These are phyloP conservation scores for Ophiostoma ulmi DNA, from an alignment of 2,329 filamentous ascomycete genomes.

Conservation along the genomic window DNA sequence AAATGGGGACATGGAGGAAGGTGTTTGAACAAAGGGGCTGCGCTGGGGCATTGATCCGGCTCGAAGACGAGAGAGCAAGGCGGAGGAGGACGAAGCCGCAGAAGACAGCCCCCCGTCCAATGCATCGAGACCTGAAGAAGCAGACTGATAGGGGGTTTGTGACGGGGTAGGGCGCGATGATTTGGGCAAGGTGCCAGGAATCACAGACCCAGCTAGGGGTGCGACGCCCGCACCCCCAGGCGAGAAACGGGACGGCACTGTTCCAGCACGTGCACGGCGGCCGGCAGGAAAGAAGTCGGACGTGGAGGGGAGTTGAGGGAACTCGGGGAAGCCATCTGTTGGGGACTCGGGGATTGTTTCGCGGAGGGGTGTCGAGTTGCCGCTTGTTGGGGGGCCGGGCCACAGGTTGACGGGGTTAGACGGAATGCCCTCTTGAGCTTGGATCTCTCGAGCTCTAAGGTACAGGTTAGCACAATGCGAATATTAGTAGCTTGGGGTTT, in stretches of 20 bases:
- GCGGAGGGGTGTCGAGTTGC: conserved; percentile 89
- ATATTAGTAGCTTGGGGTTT: neutral
- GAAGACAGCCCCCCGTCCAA: conserved; percentile 33
- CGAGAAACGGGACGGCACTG: conserved; percentile 91
- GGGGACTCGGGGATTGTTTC: conserved; percentile 98
- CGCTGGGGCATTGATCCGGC: conserved; percentile 93
- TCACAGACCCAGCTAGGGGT: conserved; percentile 49
- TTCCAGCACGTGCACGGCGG: conserved; percentile 83
- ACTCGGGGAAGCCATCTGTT: conserved; percentile 90
- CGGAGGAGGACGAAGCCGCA: conserved; percentile 50
- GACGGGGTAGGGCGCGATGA: conserved; percentile 81
- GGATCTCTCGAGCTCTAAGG: conserved; percentile 85
- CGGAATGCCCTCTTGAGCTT: conserved; percentile 85
- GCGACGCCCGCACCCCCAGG: conserved; percentile 63
- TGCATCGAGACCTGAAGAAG: conserved; percentile 50
- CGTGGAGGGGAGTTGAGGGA: conserved; percentile 65
- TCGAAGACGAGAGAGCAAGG: conserved; percentile 76
- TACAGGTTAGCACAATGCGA: conserved; percentile 1
- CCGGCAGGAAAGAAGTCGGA: conserved; percentile 61
- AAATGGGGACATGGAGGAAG: conserved; percentile 62
- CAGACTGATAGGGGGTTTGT: conserved; percentile 77
- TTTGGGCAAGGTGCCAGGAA: conserved; percentile 55
- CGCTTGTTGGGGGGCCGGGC: conserved; percentile 94
- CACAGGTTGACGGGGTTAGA: conserved; percentile 67
- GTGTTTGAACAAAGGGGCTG: conserved; percentile 56